Conservation (phyloP, 148 eudicot species). For the Nepenthes mirabilis region DNA sequence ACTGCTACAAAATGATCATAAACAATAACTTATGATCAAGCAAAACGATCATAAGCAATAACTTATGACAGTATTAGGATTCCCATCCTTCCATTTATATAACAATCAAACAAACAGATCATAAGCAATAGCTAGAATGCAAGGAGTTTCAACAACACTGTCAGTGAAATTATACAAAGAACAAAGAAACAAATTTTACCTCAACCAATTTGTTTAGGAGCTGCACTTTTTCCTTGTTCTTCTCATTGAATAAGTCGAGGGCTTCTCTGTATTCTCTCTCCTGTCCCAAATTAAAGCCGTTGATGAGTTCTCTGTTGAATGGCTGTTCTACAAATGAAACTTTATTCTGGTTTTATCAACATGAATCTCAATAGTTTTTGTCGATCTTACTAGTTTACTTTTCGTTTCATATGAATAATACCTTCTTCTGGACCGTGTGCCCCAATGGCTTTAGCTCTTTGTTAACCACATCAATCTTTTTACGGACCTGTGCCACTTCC, state of each 20-base stretch:
- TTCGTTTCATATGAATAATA: constrained; percentile 2
- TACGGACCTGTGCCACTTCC: constrained; percentile 69
- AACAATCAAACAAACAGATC: too few relatives aligned
- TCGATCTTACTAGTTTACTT: not conserved
- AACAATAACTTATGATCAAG: too few relatives aligned
- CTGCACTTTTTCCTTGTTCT: constrained; percentile 88
- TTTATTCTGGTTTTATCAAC: not conserved
- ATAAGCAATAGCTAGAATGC: too few relatives aligned
- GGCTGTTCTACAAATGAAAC: not conserved
- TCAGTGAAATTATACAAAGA: not conserved
- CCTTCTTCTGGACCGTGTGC: constrained; percentile 82
- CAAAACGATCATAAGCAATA: too few relatives aligned
- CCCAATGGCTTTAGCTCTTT: constrained; percentile 90
- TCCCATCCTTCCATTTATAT: too few relatives aligned
- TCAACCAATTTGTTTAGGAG: constrained; percentile 83
- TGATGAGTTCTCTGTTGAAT: not conserved
- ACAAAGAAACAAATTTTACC: constrained; percentile 23
- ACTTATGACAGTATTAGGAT: too few relatives aligned
- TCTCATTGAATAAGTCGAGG: constrained; percentile 77
- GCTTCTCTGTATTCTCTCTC: constrained; percentile 84
- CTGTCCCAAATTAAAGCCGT: constrained; percentile 20
- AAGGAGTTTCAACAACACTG: not conserved
- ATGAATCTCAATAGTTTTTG: not conserved
- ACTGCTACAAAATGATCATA: too few relatives aligned
- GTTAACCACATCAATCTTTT: constrained; percentile 70